These are phyloP conservation scores for Mycosphaerella sp. DNA, from an alignment of 2,329 filamentous ascomycete species.

Conservation along the genomic window DNA sequence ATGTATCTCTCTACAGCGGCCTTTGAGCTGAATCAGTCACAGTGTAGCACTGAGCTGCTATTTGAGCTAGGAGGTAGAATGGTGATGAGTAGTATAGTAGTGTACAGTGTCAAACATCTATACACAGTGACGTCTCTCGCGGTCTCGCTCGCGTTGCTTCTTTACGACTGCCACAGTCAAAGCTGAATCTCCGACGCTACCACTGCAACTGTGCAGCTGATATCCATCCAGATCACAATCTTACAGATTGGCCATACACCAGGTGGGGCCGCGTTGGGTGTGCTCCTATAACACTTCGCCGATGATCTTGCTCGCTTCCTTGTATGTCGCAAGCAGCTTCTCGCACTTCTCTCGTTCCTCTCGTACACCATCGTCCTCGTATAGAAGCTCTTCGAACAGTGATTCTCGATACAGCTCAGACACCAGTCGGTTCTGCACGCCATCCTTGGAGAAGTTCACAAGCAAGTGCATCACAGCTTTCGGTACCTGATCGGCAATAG, in stretches of 20 bases:
- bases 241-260: constrained; percentile 2
- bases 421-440: constrained; percentile 92
- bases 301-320: constrained; percentile 96
- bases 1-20: too few species aligned
- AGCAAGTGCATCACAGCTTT: constrained; percentile 99
- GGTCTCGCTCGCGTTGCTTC: background rate
- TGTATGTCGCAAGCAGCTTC: constrained; percentile 88
- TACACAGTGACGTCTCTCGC: constrained; percentile 2
- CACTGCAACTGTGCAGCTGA: constrained; percentile 6
- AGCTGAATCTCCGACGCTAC: constrained; percentile 5
- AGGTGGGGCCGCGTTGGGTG: too few species aligned
- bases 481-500: constrained; percentile 96
- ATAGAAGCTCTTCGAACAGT: constrained; percentile 87
- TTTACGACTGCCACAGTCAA: constrained; percentile 3
- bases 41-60: background rate
- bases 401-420: constrained; percentile 91
- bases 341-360: constrained; percentile 98
- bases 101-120: constrained; percentile 11
- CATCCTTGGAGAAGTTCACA: constrained; percentile 97
- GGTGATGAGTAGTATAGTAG: background rate
- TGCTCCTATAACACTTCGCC: constrained; percentile 75
- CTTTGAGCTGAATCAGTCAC: background rate
- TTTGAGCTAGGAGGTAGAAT: constrained; percentile 4
- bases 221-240: constrained; percentile 5
- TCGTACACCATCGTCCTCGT: constrained; percentile 96